Conservation (phyloP, 2,329 filamentous ascomycete genomes). For the Didymellaceae sp. region DNA sequence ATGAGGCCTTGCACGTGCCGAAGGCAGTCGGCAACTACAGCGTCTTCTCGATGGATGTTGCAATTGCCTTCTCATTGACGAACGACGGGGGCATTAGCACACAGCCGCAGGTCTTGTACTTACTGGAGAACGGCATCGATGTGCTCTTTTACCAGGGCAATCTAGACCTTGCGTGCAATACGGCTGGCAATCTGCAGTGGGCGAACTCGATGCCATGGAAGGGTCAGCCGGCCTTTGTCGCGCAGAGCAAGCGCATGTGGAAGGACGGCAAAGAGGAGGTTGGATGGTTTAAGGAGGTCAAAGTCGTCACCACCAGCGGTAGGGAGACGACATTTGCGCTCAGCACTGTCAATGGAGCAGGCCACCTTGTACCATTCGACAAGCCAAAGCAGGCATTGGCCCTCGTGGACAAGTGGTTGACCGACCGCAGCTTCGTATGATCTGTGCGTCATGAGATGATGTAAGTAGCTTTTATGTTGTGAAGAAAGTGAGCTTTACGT, state of each 20-base stretch:
- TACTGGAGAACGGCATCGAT: slow-evolving; percentile 48
- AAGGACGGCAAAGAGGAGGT: slow-evolving; percentile 31
- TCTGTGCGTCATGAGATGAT: slow-evolving; percentile 11
- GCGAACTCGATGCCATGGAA: slow-evolving; percentile 53
- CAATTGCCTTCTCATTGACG: slow-evolving; percentile 37
- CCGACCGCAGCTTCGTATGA: slow-evolving; percentile 38
- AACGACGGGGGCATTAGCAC: slow-evolving; percentile 38
- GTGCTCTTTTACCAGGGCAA: slow-evolving; percentile 52
- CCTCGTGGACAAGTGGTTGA: slow-evolving; percentile 40
- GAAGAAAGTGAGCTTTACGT: too few relatives aligned
- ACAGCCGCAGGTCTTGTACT: slow-evolving; percentile 44
- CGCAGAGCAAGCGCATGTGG: slow-evolving; percentile 40
- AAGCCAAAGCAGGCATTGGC: slow-evolving; percentile 42
- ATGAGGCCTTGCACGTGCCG: slow-evolving; percentile 42
- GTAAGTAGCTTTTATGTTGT: slow-evolving; percentile 2
- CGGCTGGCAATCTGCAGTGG: slow-evolving; percentile 50
- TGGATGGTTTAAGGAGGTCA: slow-evolving; percentile 47
- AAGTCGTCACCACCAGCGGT: slow-evolving; percentile 34
- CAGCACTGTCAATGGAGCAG: slow-evolving; percentile 49
- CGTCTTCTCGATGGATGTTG: slow-evolving; percentile 32
- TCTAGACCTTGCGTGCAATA: slow-evolving; percentile 52
- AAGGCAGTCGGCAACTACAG: slow-evolving; percentile 43
- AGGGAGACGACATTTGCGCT: slow-evolving; percentile 44
- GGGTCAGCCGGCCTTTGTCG: slow-evolving; percentile 52
- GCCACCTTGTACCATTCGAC: slow-evolving; percentile 52